Evolutionary conservation across 2,329 filamentous ascomycete genomes (phyloP).

Genomic region (Apiospora pterosperma): DNA sequence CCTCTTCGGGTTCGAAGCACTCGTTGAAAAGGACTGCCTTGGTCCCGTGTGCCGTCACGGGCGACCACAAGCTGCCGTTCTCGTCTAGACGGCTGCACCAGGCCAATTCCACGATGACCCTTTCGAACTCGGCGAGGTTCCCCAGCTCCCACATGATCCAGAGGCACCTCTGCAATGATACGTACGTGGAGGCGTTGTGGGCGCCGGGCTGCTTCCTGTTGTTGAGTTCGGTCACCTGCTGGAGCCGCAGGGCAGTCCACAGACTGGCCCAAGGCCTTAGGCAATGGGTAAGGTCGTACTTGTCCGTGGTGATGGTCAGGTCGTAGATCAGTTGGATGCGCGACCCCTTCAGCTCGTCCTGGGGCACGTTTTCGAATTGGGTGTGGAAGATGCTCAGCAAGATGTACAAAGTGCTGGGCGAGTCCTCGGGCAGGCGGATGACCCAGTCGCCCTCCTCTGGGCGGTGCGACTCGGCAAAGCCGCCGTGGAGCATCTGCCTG

Average conservation of each 20-base stretch:
- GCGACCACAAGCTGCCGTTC: neutral
- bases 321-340: constrained; percentile 13
- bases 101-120: neutral
- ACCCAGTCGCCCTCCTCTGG: constrained; percentile 15
- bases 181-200: neutral
- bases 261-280: constrained; percentile 18
- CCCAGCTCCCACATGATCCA: constrained; percentile 14
- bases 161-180: neutral
- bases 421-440: constrained; percentile 27
- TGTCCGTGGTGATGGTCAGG: constrained; percentile 21
- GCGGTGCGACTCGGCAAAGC: constrained; percentile 14
- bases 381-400: constrained; percentile 29
- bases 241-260: constrained; percentile 5
- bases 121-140: constrained; percentile 5
- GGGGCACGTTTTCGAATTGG: constrained; percentile 20
- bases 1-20: neutral
- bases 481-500: constrained; percentile 21
- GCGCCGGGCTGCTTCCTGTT: neutral
- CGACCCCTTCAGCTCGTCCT: neutral
- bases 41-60: neutral
- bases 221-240: neutral
- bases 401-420: constrained; percentile 23
- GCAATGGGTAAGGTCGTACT: constrained; percentile 20
- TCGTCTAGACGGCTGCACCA: neutral
- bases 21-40: neutral